Percentiles rank a stretch among this genome's conserved stretches.
Conservation (phyloP, 2,329 filamentous ascomycete species). For the Exophiala calicioides region DNA sequence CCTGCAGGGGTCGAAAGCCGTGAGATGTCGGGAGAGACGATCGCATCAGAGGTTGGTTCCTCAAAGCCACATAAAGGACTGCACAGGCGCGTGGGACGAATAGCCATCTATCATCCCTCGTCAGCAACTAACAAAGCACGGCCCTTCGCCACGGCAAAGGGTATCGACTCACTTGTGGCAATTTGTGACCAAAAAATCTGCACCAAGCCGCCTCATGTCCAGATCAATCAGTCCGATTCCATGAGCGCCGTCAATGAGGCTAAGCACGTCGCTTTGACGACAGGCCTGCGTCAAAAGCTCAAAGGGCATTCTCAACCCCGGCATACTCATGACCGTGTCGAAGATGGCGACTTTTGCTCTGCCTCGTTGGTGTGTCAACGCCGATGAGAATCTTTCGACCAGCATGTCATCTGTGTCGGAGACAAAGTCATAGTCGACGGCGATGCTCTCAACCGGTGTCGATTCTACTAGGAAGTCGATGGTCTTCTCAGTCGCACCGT, state of each 20-base stretch:
- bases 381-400: conserved; percentile 58
- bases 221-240: conserved; percentile 75
- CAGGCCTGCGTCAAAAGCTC: conserved; percentile 65
- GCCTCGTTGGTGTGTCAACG: conserved; percentile 53
- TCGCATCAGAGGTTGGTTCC: conserved; percentile 73
- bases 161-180: too few relatives aligned
- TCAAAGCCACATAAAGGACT: conserved; percentile 72
- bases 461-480: conserved; percentile 72
- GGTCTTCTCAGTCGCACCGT: conserved; percentile 73
- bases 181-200: conserved; percentile 85
- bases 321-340: conserved; percentile 75
- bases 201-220: conserved; percentile 64
- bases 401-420: conserved; percentile 70
- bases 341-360: conserved; percentile 71
- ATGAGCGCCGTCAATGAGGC: conserved; percentile 80
- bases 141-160: too few relatives aligned
- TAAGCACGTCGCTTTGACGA: conserved; percentile 65
- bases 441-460: conserved; percentile 55
- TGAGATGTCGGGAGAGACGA: conserved; percentile 77
- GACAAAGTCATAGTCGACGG: conserved; percentile 62
- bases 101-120: too few relatives aligned
- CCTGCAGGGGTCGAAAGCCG: conserved; percentile 60
- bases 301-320: conserved; percentile 77
- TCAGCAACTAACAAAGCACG: too few relatives aligned
- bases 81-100: conserved; percentile 75